Evolutionary conservation across 768 basidiomycete species (phyloP).

Genomic region (Xerocomellus amylosporus): DNA sequence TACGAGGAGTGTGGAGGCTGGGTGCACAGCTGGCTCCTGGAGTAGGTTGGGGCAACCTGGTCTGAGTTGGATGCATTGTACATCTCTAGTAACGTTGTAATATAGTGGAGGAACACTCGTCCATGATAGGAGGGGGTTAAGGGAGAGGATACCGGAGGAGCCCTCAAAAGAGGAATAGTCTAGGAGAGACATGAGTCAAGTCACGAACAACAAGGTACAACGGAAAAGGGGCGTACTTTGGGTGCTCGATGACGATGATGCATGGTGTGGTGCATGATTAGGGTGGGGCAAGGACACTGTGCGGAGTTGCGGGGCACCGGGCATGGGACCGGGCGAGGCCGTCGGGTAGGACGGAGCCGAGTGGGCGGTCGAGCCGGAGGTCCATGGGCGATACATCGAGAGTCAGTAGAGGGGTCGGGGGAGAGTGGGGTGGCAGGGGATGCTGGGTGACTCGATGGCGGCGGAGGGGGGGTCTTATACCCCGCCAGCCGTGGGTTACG

Average conservation of each 20-base stretch:
- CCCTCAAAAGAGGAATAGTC: slow-evolving; percentile 13
- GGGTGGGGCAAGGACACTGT: slow-evolving; percentile 33
- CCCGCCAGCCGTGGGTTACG: slow-evolving; percentile 12
- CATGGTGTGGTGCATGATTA: slow-evolving; percentile 22
- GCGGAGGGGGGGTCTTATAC: slow-evolving; percentile 27
- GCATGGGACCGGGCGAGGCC: slow-evolving; percentile 21
- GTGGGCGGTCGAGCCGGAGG: slow-evolving; percentile 8
- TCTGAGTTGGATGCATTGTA: slow-evolving; percentile 22
- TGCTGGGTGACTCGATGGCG: slow-evolving; percentile 24
- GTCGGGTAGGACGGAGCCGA: slow-evolving; percentile 11
- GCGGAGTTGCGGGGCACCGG: slow-evolving; percentile 24
- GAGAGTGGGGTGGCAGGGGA: neutral
- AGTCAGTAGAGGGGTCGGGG: neutral
- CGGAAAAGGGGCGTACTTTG: slow-evolving; percentile 14
- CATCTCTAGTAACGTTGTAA: slow-evolving; percentile 28
- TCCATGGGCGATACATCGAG: slow-evolving; percentile 26
- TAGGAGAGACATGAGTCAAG: slow-evolving; percentile 4
- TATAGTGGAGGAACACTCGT: slow-evolving; percentile 14
- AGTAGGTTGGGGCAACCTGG: slow-evolving; percentile 18
- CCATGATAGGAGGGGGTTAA: slow-evolving; percentile 29
- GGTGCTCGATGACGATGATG: slow-evolving; percentile 16
- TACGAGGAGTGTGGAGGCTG: slow-evolving; percentile 11
- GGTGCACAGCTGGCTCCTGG: slow-evolving; percentile 24
- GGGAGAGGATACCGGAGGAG: slow-evolving; percentile 17
- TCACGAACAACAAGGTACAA: neutral